phyloP scores from a whole-genome alignment of 352 stramenopile genomes.

The Globisporangium lucens region DNA sequence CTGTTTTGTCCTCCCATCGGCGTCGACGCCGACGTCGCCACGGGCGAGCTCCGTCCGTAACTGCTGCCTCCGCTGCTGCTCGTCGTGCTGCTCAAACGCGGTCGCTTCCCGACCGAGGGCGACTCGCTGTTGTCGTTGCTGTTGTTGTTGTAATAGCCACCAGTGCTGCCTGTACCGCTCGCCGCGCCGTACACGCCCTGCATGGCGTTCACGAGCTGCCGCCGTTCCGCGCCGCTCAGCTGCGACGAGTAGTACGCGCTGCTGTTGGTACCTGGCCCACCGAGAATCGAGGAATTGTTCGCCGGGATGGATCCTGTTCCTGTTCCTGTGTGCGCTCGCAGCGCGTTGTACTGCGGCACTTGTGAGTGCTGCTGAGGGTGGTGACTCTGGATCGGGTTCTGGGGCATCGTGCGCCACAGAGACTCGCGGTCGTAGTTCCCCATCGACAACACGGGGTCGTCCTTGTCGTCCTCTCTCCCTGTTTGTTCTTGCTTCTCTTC shows the following conservation, averaged over 20 bases:
- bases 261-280: not conserved
- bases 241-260: slow-evolving; percentile 13
- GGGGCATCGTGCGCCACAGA: slow-evolving; percentile 49
- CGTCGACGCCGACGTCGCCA: slow-evolving; percentile 7
- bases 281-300: not conserved
- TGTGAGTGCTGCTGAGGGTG: slow-evolving; percentile 9
- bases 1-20: slow-evolving; percentile 2
- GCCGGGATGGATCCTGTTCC: not conserved
- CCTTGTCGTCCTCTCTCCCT: not conserved
- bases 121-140: slow-evolving; percentile 11
- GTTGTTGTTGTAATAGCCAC: slow-evolving; percentile 11
- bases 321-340: slow-evolving; percentile 6
- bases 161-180: not conserved
- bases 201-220: slow-evolving; percentile 16
- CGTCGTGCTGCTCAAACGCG: slow-evolving; percentile 22
- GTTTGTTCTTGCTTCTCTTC: not conserved
- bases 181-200: slow-evolving; percentile 6
- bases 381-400: slow-evolving; percentile 21
- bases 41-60: slow-evolving; percentile 21
- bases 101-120: slow-evolving; percentile 18
- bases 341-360: slow-evolving; percentile 17
- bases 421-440: slow-evolving; percentile 57
- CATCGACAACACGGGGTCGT: slow-evolving; percentile 24
- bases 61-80: slow-evolving; percentile 25
- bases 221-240: slow-evolving; percentile 11